Base-by-base conservation (phyloP, 257 asterid genomes). In the Salvia hispanica region DNA sequence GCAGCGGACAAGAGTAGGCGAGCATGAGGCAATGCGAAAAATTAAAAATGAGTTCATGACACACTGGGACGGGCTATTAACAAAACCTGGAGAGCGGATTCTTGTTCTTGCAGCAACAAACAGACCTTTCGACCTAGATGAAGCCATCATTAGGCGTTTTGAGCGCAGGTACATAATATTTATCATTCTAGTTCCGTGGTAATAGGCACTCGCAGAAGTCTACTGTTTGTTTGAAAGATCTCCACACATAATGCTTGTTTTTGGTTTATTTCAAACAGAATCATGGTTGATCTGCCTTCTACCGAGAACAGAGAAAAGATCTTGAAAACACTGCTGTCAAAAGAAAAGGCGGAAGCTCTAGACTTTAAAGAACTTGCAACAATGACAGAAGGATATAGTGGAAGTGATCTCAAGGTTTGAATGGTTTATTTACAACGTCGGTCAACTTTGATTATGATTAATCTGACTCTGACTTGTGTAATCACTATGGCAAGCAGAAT, bases 81-180 rank as follows among this genome's bases (percentile, higher is more conserved):
- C 98, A 3, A 94, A 91, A 71, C 79, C 99, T 0, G 98, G 98
- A 7, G 95, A 91, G 72, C 78, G 96, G 16, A 94, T 94, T 82
- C 96, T 94, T 62, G 99, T 94, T 74, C 97, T 94, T 72, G 99
- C 97, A 6, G 99, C 99, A 56, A 94, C 99, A 34, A 94, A 94
- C 66, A 71, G 98, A 74, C 99, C 99, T 14, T 94, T 94, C 55
- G 99, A 94, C 71, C 99, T 94, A n/a, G 99, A 94, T 69, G 99
- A 94, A 81, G 99, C 99, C 47, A 94, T 94, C 70, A 91, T 94
- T 64, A 76, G 98, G 79, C 92, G 99, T 76, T 94, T 94, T 39
- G 99, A 94, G 74, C 95, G 99, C 74, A 94, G 99, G 99, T 94
- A 80, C 36, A 42, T 10, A 28, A 6, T 13, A 9, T 33, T 8